These are phyloP conservation scores for Blastobotrys parvus DNA, from an alignment of 805 yeast species.

Conservation along the genomic window DNA sequence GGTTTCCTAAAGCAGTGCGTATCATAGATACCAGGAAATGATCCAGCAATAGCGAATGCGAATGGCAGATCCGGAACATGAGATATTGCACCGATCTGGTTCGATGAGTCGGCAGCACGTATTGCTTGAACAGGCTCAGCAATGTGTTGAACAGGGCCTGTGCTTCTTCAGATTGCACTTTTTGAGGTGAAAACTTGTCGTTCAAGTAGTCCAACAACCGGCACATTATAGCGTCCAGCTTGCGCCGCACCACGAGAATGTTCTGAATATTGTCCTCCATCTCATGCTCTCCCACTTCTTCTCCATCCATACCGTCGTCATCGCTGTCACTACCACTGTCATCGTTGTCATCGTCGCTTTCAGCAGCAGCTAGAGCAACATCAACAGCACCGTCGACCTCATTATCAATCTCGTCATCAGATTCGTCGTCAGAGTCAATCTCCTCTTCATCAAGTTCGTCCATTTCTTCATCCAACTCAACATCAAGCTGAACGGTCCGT, in stretches of 20 bases:
- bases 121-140: slow-evolving; percentile 68
- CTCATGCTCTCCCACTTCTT: slow-evolving; percentile 27
- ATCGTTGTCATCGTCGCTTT: slow-evolving; percentile 30
- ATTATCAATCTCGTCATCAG: slow-evolving; percentile 27
- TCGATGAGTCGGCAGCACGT: slow-evolving; percentile 83
- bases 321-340: slow-evolving; percentile 23
- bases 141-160: slow-evolving; percentile 63
- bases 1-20: slow-evolving; percentile 69
- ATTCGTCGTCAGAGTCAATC: slow-evolving; percentile 30
- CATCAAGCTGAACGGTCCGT: slow-evolving; percentile 77
- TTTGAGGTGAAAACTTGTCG: slow-evolving; percentile 40
- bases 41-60: slow-evolving; percentile 74
- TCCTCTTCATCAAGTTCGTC: slow-evolving; percentile 61
- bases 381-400: slow-evolving; percentile 29
- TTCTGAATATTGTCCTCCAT: slow-evolving; percentile 24
- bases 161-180: slow-evolving; percentile 53
- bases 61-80: slow-evolving; percentile 72
- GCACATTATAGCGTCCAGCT: slow-evolving; percentile 63
- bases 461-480: slow-evolving; percentile 79
- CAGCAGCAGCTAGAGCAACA: slow-evolving; percentile 26
- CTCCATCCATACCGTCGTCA: slow-evolving; percentile 28
- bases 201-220: slow-evolving; percentile 46
- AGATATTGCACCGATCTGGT: slow-evolving; percentile 84
- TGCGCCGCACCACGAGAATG: slow-evolving; percentile 41
- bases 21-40: slow-evolving; percentile 73